Conservation (phyloP, 371 early-diverging fungal genomes). For the Mucor sp. region DNA sequence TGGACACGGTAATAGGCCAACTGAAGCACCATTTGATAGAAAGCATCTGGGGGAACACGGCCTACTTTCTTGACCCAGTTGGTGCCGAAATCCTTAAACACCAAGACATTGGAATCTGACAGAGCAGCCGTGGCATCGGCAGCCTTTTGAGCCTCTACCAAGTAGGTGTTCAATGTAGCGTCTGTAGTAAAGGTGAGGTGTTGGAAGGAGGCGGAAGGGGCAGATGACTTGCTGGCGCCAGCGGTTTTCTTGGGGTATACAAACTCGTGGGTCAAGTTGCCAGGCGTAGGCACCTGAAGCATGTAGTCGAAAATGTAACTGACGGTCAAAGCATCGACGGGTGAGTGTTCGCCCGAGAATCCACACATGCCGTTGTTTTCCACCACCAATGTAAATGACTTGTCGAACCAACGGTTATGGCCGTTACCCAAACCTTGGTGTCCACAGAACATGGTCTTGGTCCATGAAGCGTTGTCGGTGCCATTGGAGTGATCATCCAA, state of each 20-base stretch:
- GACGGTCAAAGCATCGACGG: slow-evolving; percentile 79
- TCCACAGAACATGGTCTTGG: slow-evolving; percentile 31
- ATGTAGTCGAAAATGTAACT: slow-evolving; percentile 64
- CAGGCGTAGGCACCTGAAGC: slow-evolving; percentile 45
- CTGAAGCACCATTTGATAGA: slow-evolving; percentile 86
- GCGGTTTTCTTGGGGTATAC: neutral
- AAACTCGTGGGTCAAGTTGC: neutral
- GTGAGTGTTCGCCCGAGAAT: slow-evolving; percentile 83
- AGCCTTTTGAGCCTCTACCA: slow-evolving; percentile 58
- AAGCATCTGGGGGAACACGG: slow-evolving; percentile 84
- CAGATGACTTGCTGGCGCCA: neutral
- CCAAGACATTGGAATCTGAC: slow-evolving; percentile 65
- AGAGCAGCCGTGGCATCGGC: slow-evolving; percentile 56
- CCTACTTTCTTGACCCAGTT: slow-evolving; percentile 68
- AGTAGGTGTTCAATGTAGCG: slow-evolving; percentile 39
- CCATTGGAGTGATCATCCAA: slow-evolving; percentile 70
- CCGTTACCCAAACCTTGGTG: slow-evolving; percentile 52
- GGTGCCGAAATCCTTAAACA: slow-evolving; percentile 54
- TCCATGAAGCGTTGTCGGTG: slow-evolving; percentile 33
- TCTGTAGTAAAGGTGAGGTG: slow-evolving; percentile 59
- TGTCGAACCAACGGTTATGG: slow-evolving; percentile 93
- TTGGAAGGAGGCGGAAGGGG: slow-evolving; percentile 6
- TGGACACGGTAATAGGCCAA: slow-evolving; percentile 80
- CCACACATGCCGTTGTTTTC: slow-evolving; percentile 75
- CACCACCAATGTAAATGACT: slow-evolving; percentile 66